Percentiles rank a stretch among this genome's conserved stretches.
These are phyloP conservation scores for Candida xyloterini DNA, from an alignment of 805 yeast genomes.

Conservation along the genomic window DNA sequence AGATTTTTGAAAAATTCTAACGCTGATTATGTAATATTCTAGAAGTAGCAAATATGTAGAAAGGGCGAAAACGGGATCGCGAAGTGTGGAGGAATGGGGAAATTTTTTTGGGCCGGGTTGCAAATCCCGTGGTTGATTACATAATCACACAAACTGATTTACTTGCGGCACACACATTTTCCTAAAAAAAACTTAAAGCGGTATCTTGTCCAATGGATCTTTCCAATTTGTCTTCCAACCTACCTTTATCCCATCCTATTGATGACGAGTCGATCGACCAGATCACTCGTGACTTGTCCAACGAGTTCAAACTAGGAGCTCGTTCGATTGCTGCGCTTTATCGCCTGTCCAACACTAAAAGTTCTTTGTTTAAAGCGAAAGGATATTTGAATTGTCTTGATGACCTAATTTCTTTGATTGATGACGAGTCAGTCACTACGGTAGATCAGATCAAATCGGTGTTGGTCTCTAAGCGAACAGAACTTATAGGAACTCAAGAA, in stretches of 20 bases:
- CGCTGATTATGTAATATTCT: too few relatives aligned
- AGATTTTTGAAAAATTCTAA: not conserved
- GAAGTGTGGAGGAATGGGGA: too few relatives aligned
- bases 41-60: too few relatives aligned
- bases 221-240: constrained; percentile 52
- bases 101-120: too few relatives aligned
- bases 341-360: constrained; percentile 54
- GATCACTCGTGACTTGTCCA: constrained; percentile 50
- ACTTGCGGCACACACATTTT: constrained; percentile 6
- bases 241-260: constrained; percentile 53
- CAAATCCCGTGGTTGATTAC: too few relatives aligned
- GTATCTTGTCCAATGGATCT: constrained; percentile 47
- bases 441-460: constrained; percentile 38
- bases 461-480: constrained; percentile 32
- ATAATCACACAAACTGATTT: too few relatives aligned
- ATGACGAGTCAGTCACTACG: constrained; percentile 24
- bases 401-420: constrained; percentile 39
- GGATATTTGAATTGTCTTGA: constrained; percentile 65
- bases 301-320: constrained; percentile 71
- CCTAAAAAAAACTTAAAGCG: constrained; percentile 1
- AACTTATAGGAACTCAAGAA: constrained; percentile 16
- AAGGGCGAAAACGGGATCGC: too few relatives aligned
- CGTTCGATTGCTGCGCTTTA: constrained; percentile 67
- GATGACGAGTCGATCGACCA: constrained; percentile 45
- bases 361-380: constrained; percentile 43